These are phyloP conservation scores for Leccinum incarnatum DNA, from an alignment of 768 basidiomycete species.

Conservation along the genomic window DNA sequence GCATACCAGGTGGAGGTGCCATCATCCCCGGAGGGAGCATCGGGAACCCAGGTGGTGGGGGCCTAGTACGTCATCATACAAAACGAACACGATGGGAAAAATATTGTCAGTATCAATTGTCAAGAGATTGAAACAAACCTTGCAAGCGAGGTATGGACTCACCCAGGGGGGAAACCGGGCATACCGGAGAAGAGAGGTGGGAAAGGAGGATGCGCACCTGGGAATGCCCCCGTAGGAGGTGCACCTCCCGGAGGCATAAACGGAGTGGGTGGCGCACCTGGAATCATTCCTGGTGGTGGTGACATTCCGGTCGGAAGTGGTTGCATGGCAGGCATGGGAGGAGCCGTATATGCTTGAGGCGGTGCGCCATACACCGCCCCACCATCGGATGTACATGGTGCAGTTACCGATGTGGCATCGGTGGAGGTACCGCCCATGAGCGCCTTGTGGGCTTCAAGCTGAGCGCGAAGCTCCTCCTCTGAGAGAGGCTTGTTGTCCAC, in stretches of 20 bases:
- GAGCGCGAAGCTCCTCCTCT: conserved; percentile 80
- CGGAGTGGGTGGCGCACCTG: conserved; percentile 45
- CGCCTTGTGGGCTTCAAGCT: conserved; percentile 86
- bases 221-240: conserved; percentile 39
- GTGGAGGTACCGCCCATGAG: conserved; percentile 71
- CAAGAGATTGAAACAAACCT: conserved; percentile 14
- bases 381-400: conserved; percentile 37
- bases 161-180: conserved; percentile 60
- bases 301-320: conserved; percentile 30
- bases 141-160: conserved; percentile 25
- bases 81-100: conserved; percentile 5
- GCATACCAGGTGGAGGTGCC: conserved; percentile 32
- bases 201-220: conserved; percentile 35
- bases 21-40: conserved; percentile 44
- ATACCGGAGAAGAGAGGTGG: conserved; percentile 43
- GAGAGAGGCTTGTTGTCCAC: conserved; percentile 72
- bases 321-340: conserved; percentile 35
- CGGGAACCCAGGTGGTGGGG: conserved; percentile 55
- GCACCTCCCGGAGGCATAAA: conserved; percentile 36
- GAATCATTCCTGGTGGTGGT: conserved; percentile 39
- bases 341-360: conserved; percentile 62
- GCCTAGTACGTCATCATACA: conserved; percentile 29
- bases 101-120: conserved; percentile 20
- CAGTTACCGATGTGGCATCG: conserved; percentile 30
- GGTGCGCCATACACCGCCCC: conserved; percentile 71